Conservation (phyloP, 164 flowering plant genomes). For the Cinnamomum micranthum region DNA sequence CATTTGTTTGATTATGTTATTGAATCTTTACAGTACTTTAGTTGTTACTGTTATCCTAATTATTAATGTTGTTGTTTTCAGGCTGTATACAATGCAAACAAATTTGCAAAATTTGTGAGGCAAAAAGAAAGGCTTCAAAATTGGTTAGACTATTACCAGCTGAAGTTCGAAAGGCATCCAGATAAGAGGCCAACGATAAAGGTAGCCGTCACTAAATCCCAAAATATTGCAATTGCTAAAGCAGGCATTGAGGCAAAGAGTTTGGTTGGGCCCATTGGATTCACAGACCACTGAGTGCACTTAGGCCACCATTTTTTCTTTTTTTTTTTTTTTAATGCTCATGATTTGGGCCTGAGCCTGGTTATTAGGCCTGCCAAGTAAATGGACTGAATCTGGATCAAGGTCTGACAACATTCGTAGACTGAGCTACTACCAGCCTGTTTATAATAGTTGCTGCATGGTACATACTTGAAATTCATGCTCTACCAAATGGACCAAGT, state of each 20-base stretch:
- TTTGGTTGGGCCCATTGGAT: background rate
- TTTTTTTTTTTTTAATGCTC: background rate
- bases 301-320: background rate
- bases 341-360: background rate
- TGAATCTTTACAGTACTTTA: background rate
- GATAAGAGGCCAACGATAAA: conserved; percentile 64
- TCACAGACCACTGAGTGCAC: background rate
- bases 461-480: background rate
- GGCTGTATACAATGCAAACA: conserved; percentile 93
- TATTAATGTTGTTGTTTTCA: conserved; percentile 20
- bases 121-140: conserved; percentile 65
- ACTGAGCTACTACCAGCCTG: background rate
- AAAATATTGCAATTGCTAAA: background rate
- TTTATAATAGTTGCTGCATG: background rate
- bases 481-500: background rate
- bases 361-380: background rate
- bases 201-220: conserved; percentile 30
- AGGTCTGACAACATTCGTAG: background rate
- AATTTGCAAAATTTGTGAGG: conserved; percentile 65
- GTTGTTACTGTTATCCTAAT: background rate
- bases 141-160: conserved; percentile 85
- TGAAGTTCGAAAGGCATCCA: conserved; percentile 80
- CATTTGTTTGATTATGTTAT: background rate
- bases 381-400: background rate
- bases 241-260: too few species aligned